A percentile compares a stretch with the other conserved stretches of the same genome.
phyloP scores from a whole-genome alignment of 2,329 filamentous ascomycete species.

The Penicillium occitanis region DNA sequence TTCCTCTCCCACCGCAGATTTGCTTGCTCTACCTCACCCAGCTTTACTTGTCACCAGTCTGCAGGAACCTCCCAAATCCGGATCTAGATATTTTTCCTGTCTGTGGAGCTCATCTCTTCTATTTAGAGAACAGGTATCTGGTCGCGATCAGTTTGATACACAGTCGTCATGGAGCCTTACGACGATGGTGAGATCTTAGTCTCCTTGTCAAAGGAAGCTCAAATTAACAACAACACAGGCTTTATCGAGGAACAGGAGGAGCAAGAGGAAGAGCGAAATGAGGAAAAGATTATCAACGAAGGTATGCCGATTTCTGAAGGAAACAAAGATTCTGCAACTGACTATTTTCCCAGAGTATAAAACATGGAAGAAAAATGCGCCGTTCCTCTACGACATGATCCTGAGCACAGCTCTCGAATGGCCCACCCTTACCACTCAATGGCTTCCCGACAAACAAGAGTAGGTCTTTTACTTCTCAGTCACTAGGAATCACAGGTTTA shows the following conservation, averaged over 20 bases:
- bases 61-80: background rate
- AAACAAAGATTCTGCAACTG: background rate
- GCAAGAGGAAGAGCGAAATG: conserved; percentile 70
- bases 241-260: conserved; percentile 44
- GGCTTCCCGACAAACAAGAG: conserved; percentile 93
- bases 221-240: conserved; percentile 26
- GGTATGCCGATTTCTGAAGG: conserved; percentile 46
- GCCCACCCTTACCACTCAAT: conserved; percentile 96
- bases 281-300: conserved; percentile 92
- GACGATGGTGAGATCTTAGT: conserved; percentile 32
- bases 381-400: conserved; percentile 98
- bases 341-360: conserved; percentile 74
- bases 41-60: background rate
- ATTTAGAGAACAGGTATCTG: background rate
- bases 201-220: conserved; percentile 1
- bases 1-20: conserved; percentile 18
- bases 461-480: conserved; percentile 35
- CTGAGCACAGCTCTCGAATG: conserved; percentile 92
- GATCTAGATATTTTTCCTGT: background rate
- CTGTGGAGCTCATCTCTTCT: no score
- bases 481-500: conserved; percentile 7
- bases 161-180: conserved; percentile 35
- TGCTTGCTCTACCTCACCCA: background rate
- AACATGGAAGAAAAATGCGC: conserved; percentile 99
- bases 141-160: background rate